phyloP scores from a whole-genome alignment of 352 stramenopile species.

The Thalassiosira livingstoniorum region DNA sequence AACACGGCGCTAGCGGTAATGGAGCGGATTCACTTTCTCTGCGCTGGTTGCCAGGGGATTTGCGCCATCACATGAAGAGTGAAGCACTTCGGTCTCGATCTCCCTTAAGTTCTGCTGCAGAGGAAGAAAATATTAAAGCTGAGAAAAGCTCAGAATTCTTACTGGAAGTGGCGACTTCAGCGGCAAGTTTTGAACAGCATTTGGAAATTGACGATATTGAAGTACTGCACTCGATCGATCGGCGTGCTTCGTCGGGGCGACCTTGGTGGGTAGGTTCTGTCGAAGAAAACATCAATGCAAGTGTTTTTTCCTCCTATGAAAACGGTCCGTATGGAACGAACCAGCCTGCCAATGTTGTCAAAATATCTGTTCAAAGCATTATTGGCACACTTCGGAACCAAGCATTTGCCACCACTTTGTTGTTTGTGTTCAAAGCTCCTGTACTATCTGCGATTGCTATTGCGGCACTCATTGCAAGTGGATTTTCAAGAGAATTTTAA shows the following conservation, averaged over 20 bases:
- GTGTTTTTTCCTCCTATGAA: neutral
- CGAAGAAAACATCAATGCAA: conserved; percentile 8
- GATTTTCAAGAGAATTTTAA: conserved; percentile 16
- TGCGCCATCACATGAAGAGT: conserved; percentile 67
- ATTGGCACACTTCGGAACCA: conserved; percentile 1
- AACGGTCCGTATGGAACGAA: neutral
- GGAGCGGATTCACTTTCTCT: conserved; percentile 40
- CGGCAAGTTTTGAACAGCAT: neutral
- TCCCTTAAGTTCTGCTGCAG: conserved; percentile 28
- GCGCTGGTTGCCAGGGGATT: conserved; percentile 72
- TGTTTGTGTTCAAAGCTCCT: conserved; percentile 42
- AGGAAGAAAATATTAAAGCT: conserved; percentile 40
- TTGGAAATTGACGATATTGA: conserved; percentile 19
- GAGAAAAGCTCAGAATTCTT: conserved; percentile 53
- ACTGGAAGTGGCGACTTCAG: conserved; percentile 39
- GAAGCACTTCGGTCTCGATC: conserved; percentile 39
- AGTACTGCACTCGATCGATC: conserved; percentile 30
- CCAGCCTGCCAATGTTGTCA: neutral
- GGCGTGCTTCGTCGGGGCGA: conserved; percentile 16
- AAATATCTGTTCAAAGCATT: conserved; percentile 7
- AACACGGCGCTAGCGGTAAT: neutral
- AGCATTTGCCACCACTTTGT: conserved; percentile 14
- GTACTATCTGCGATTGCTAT: conserved; percentile 33
- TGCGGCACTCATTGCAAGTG: conserved; percentile 22
- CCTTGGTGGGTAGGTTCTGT: conserved; percentile 43